phyloP scores from a whole-genome alignment of 495 filamentous ascomycete species.

The Penicillium paxilli region DNA sequence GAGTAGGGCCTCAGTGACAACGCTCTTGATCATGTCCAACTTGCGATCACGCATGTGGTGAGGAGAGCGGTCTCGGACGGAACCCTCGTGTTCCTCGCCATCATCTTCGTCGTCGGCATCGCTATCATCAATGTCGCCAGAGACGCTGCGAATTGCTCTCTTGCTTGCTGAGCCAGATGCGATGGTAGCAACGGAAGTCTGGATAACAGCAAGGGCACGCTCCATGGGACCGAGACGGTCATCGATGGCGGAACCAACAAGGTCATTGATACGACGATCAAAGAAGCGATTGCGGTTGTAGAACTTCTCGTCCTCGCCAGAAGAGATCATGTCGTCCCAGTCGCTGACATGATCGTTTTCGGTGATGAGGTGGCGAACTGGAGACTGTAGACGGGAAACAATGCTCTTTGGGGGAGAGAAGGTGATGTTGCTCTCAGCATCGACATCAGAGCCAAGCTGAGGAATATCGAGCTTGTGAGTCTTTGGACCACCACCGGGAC shows the following conservation, averaged over 20 bases:
- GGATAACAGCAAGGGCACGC: conserved; percentile 70
- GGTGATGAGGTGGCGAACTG: conserved; percentile 66
- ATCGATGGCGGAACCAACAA: conserved; percentile 78
- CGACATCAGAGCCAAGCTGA: conserved; percentile 42
- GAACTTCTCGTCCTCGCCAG: conserved; percentile 78
- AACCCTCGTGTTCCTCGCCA: conserved; percentile 49
- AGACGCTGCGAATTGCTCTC: conserved; percentile 54
- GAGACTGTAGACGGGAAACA: conserved; percentile 47
- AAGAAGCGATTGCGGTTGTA: conserved; percentile 76
- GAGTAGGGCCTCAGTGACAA: conserved; percentile 76
- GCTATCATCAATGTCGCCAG: conserved; percentile 68
- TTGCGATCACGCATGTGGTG: conserved; percentile 70
- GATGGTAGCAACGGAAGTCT: conserved; percentile 60
- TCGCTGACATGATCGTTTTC: conserved; percentile 73
- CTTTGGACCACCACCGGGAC: conserved; percentile 59
- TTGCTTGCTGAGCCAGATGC: conserved; percentile 38
- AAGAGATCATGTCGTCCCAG: conserved; percentile 86
- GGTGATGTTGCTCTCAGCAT: conserved; percentile 37
- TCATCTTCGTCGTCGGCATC: conserved; percentile 97
- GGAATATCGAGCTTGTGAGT: conserved; percentile 45
- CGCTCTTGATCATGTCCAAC: conserved; percentile 77
- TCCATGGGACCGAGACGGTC: conserved; percentile 77
- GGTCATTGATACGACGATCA: conserved; percentile 79
- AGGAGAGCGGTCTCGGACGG: conserved; percentile 56
- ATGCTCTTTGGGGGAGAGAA: conserved; percentile 42